Conservation (phyloP, 1,284 basidiomycete genomes). For the Singerocomus rubriflavus region DNA sequence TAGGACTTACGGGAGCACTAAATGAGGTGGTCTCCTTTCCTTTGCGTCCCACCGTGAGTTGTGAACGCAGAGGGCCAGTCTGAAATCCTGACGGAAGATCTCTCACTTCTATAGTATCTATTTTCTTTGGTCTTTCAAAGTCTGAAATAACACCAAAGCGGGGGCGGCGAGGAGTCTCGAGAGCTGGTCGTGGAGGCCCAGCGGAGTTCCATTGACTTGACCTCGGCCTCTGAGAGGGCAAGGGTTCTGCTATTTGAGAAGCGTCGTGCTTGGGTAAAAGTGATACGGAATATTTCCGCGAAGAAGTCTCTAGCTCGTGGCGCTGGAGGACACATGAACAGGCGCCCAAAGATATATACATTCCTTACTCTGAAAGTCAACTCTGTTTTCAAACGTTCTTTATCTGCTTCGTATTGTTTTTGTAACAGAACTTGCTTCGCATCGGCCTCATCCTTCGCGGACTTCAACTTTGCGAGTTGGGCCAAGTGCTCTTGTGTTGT, state of each 20-base stretch:
- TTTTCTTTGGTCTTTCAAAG: slow-evolving; percentile 20
- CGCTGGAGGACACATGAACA: slow-evolving; percentile 42
- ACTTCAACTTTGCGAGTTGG: slow-evolving; percentile 55
- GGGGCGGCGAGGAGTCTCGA: slow-evolving; percentile 40
- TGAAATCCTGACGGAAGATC: slow-evolving; percentile 23
- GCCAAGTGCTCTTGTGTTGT: slow-evolving; percentile 54
- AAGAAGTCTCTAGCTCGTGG: slow-evolving; percentile 64
- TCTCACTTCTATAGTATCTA: slow-evolving; percentile 12
- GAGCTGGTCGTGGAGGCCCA: slow-evolving; percentile 29
- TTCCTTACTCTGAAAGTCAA: slow-evolving; percentile 60
- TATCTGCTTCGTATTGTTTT: slow-evolving; percentile 60
- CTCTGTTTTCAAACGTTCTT: slow-evolving; percentile 68
- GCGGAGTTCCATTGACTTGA: slow-evolving; percentile 30
- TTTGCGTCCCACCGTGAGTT: slow-evolving; percentile 17
- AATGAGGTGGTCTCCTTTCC: slow-evolving; percentile 17
- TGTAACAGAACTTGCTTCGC: slow-evolving; percentile 50
- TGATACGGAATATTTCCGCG: slow-evolving; percentile 48
- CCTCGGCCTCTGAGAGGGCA: slow-evolving; percentile 41
- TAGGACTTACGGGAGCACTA: slow-evolving; percentile 13
- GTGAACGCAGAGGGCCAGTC: slow-evolving; percentile 18
- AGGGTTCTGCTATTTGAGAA: slow-evolving; percentile 38
- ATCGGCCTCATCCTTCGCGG: slow-evolving; percentile 59
- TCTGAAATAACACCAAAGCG: slow-evolving; percentile 31
- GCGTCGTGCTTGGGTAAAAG: slow-evolving; percentile 41
- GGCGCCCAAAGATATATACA: slow-evolving; percentile 2